phyloP scores from a whole-genome alignment of 371 early-diverging fungal species.

The Rhizopus sp. region DNA sequence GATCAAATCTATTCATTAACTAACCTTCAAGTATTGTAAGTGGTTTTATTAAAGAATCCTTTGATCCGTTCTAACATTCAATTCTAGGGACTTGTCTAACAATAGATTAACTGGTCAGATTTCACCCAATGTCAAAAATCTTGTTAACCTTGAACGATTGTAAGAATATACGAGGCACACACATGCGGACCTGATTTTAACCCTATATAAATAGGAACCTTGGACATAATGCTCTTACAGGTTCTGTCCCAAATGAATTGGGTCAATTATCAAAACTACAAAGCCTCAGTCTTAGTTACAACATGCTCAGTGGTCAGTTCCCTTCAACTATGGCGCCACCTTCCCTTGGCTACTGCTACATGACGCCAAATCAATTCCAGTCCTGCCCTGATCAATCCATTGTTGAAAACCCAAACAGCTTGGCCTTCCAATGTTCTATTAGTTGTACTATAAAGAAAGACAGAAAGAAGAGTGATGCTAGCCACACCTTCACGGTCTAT shows the following conservation, averaged over 20 bases:
- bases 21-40: constrained; percentile 35
- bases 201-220: constrained; percentile 32
- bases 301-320: constrained; percentile 52
- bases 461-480: constrained; percentile 21
- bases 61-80: not conserved
- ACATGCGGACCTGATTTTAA: not conserved
- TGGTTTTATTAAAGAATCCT: not conserved
- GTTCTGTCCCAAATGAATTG: constrained; percentile 47
- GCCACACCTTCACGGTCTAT: not conserved
- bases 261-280: constrained; percentile 43
- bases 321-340: constrained; percentile 46
- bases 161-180: constrained; percentile 17
- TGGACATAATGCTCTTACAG: constrained; percentile 48
- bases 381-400: constrained; percentile 50
- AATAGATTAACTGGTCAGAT: constrained; percentile 54
- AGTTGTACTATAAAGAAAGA: constrained; percentile 31
- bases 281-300: constrained; percentile 49
- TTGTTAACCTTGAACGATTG: constrained; percentile 43
- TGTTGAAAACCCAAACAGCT: constrained; percentile 35
- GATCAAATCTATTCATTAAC: constrained; percentile 32
- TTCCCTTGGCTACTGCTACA: constrained; percentile 47
- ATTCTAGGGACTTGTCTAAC: constrained; percentile 48
- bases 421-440: constrained; percentile 58
- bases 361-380: constrained; percentile 56
- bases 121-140: constrained; percentile 44